A percentile compares a stretch with the other conserved stretches of the same genome.
phyloP scores from a whole-genome alignment of 1,284 basidiomycete species.

The Bothia castanella region DNA sequence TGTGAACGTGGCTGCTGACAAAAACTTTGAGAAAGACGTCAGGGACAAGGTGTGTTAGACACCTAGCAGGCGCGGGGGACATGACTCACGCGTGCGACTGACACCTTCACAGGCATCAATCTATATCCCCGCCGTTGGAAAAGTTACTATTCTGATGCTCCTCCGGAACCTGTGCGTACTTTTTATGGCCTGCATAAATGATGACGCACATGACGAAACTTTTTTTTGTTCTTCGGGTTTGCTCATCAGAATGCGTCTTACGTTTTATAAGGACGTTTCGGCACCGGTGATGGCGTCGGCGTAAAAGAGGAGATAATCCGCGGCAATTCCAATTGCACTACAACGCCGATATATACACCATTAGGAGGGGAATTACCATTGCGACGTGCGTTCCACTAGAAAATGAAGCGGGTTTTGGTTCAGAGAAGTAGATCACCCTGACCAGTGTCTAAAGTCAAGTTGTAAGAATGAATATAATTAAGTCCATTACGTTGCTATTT shows the following conservation, averaged over 20 bases:
- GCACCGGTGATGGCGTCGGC: slow-evolving; percentile 2
- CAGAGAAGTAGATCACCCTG: slow-evolving; percentile 12
- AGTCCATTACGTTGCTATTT: slow-evolving; percentile 20
- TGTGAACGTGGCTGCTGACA: slow-evolving; percentile 91
- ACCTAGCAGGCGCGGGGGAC: background rate
- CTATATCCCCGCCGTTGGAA: slow-evolving; percentile 92
- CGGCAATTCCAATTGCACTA: slow-evolving; percentile 23
- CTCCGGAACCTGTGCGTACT: slow-evolving; percentile 81
- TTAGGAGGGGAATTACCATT: slow-evolving; percentile 30
- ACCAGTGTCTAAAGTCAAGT: slow-evolving; percentile 20
- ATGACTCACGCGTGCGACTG: slow-evolving; percentile 15
- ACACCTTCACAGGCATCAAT: slow-evolving; percentile 66
- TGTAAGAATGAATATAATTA: slow-evolving; percentile 10
- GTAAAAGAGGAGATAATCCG: slow-evolving; percentile 17
- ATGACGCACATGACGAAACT: slow-evolving; percentile 5
- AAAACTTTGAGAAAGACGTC: slow-evolving; percentile 94
- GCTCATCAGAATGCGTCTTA: slow-evolving; percentile 60
- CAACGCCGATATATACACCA: slow-evolving; percentile 36
- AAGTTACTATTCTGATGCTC: slow-evolving; percentile 96
- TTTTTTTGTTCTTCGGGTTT: background rate
- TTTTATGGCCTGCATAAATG: background rate
- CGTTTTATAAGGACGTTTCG: slow-evolving; percentile 56
- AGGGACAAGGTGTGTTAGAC: slow-evolving; percentile 72
- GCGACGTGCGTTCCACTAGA: slow-evolving; percentile 18
- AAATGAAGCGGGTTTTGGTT: slow-evolving; percentile 12